These are phyloP conservation scores for Aaosphaeria arxii DNA, from an alignment of 2,329 filamentous ascomycete species.

Conservation along the genomic window DNA sequence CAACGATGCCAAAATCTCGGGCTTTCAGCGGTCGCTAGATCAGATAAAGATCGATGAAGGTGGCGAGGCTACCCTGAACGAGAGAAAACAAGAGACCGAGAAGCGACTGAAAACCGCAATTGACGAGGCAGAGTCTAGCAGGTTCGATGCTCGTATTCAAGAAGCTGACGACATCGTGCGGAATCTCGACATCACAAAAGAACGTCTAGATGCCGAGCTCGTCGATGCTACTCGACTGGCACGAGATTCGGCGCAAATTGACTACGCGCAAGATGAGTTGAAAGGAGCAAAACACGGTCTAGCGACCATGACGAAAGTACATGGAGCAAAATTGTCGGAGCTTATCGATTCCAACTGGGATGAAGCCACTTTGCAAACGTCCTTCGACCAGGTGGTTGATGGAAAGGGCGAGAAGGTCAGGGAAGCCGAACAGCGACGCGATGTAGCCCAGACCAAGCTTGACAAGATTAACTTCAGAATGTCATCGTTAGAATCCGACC, in stretches of 20 bases:
- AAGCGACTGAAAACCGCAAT: slow-evolving; percentile 60
- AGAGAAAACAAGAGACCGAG: slow-evolving; percentile 68
- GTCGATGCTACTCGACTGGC: slow-evolving; percentile 78
- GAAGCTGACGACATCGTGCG: slow-evolving; percentile 64
- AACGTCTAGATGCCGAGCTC: slow-evolving; percentile 74
- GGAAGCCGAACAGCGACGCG: slow-evolving; percentile 67
- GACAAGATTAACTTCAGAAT: slow-evolving; percentile 74
- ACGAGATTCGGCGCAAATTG: slow-evolving; percentile 78
- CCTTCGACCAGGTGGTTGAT: slow-evolving; percentile 64
- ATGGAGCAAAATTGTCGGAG: slow-evolving; percentile 66
- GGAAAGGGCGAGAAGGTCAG: slow-evolving; percentile 57
- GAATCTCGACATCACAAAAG: slow-evolving; percentile 68
- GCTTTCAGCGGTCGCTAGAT: slow-evolving; percentile 66
- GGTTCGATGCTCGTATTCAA: slow-evolving; percentile 70
- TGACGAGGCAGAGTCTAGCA: slow-evolving; percentile 59
- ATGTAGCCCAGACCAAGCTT: slow-evolving; percentile 68
- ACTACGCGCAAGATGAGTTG: slow-evolving; percentile 77
- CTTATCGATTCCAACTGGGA: slow-evolving; percentile 68
- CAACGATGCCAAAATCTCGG: slow-evolving; percentile 68
- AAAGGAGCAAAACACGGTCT: slow-evolving; percentile 71
- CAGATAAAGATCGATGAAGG: slow-evolving; percentile 85
- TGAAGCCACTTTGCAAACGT: slow-evolving; percentile 64
- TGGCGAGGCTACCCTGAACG: slow-evolving; percentile 71
- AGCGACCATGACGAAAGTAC: slow-evolving; percentile 72
- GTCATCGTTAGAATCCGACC: slow-evolving; percentile 61